Evolutionary conservation across 2,329 filamentous ascomycete genomes (phyloP), one percentile per base, ranked within the genome.

Genomic region (Dichotomopilus funicola): DNA sequence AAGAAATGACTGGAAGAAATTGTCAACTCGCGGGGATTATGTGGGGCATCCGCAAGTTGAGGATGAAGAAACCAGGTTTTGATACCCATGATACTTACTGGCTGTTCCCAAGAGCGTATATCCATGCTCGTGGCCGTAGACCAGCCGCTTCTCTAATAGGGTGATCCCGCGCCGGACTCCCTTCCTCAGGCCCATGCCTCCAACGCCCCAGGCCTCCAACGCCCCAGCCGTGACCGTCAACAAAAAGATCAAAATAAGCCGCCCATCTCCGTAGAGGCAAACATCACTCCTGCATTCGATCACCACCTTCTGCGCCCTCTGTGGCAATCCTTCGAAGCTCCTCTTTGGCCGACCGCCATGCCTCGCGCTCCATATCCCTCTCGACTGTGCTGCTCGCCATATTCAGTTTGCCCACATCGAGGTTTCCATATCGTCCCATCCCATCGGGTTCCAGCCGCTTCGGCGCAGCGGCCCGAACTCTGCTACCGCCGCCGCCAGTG

Each of bases 391-490:
- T 87, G 59, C 88, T 89, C 55, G 89, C 81, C 65, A 89, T 91
- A 68, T 96, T 97, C 64, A 97, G 72, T 82, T 88, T 92, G 36
- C 91, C 91, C 11, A 95, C 86, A 67, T 96, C 91, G 52, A 96
- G 75, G 34, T 73, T 74, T 8, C 80, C 81, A 37, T 83, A 79
- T 63, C 75, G 76, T 27, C 76, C 81, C 55, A 75, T 71, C 41
- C 78, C 81, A 45, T 81, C 73, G 41, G 83, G 76, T 67, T 82
- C 73, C 61, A 82, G 62, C 8, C 75, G 74, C 10, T 72, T 68
- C 44, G 69, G 70, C 8, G 65, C 53, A 13, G 41, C 43, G 19
- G 31, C 42, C 45, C 11, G 35, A 7, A 37, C 47, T 35, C 27
- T 35, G 3, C 34, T 44, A 27, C 37, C 54, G n/a, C 51, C 41